phyloP scores from a whole-genome alignment of 305 asterid genomes.

The Solanum aculeatissimum region DNA sequence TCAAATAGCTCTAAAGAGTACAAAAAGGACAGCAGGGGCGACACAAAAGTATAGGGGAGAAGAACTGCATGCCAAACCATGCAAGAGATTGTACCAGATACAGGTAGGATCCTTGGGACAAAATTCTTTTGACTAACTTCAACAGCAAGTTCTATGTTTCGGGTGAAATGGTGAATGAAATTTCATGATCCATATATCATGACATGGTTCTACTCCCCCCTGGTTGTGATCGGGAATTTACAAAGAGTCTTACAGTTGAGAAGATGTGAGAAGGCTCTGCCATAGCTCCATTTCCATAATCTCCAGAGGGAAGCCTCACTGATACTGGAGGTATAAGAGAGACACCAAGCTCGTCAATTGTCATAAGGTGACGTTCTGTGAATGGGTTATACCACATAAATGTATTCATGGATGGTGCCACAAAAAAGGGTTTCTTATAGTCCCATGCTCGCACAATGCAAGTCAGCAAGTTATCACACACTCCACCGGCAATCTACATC shows the following conservation, averaged over 20 bases:
- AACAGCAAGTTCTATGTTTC: background rate
- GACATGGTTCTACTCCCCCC: background rate
- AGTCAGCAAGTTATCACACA: constrained; percentile 81
- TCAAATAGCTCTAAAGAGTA: background rate
- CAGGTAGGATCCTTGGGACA: background rate
- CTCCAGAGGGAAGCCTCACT: constrained; percentile 76
- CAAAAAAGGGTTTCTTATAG: constrained; percentile 68
- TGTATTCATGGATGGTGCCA: constrained; percentile 92
- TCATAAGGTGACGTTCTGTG: constrained; percentile 65
- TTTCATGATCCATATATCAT: background rate
- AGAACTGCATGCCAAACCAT: background rate
- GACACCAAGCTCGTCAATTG: constrained; percentile 66
- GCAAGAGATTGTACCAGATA: background rate
- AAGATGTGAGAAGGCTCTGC: constrained; percentile 45
- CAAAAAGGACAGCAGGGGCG: background rate
- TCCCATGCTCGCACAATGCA: constrained; percentile 91
- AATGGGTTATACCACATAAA: constrained; percentile 86
- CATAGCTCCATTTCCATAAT: constrained; percentile 91
- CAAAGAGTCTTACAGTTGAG: constrained; percentile 24
- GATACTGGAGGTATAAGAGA: constrained; percentile 71
- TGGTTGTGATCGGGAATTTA: constrained; percentile 9
- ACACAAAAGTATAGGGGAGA: background rate
- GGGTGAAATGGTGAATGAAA: background rate
- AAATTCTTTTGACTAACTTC: background rate
- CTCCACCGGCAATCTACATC: constrained; percentile 73